Percentiles rank a stretch among this genome's conserved stretches.
These are phyloP conservation scores for Cylindrotheca fusiformis DNA, from an alignment of 108 stramenopile genomes.

Conservation along the genomic window DNA sequence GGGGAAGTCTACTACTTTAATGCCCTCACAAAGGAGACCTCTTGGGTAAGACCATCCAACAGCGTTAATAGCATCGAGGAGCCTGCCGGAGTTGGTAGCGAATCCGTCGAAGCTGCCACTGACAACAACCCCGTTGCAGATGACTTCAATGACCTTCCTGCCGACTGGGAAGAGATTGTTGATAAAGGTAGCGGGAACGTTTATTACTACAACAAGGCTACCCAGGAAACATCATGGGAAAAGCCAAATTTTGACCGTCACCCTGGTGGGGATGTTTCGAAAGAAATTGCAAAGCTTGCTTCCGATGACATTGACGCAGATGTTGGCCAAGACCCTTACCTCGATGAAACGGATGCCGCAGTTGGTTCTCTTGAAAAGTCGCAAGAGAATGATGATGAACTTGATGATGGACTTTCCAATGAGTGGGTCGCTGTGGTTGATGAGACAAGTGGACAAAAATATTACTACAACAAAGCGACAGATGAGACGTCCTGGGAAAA, in stretches of 20 bases:
- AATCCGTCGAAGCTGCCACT: not conserved
- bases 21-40: conserved; percentile 16
- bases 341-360: not conserved
- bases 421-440: conserved; percentile 57
- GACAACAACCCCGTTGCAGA: not conserved
- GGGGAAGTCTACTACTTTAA: conserved; percentile 54
- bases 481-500: conserved; percentile 30
- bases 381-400: conserved; percentile 2
- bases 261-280: not conserved
- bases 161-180: conserved; percentile 35
- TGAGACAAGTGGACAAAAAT: conserved; percentile 34
- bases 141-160: conserved; percentile 13
- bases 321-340: not conserved
- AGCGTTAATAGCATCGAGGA: not conserved
- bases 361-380: not conserved
- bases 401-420: conserved; percentile 10
- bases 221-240: conserved; percentile 41
- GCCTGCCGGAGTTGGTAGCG: not conserved
- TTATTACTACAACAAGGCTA: conserved; percentile 44
- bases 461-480: conserved; percentile 47
- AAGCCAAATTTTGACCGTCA: conserved; percentile 2
- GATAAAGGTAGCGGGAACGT: conserved; percentile 37
- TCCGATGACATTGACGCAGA: not conserved
- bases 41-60: conserved; percentile 24
- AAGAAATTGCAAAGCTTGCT: not conserved